Base-by-base conservation (phyloP, 1,284 basidiomycete species). In the Pseudozyma tsukubaensis region DNA sequence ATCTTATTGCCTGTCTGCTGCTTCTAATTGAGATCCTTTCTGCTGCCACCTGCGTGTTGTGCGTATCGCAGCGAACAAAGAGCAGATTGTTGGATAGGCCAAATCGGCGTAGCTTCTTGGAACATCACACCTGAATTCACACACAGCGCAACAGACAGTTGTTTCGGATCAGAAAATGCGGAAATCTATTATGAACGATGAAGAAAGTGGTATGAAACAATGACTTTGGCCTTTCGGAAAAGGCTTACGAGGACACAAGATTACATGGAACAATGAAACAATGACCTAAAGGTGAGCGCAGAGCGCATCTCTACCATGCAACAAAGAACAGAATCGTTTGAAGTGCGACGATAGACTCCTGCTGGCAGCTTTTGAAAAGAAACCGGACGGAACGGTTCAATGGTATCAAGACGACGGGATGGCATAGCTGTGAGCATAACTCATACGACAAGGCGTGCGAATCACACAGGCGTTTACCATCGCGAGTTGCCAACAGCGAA, bases 401-500 rank as follows among this genome's bases (percentile, higher is more conserved):
- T 45, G 24, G 24, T 29, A 29, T 29, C 24, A 29, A 24, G 44
- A 43, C 16, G 6, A 16, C 12, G n/a, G 4, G 9, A 7, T 4
- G 14, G n/a, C n/a, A 14, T 43, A 18, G 42, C 42, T 43, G 16
- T 18, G 42, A 9, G 12, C 9, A 9, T 18, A 18, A 37, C 8
- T 39, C 4, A 42, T 24, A 19, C n/a, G 24, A 36, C 13, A 14
- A n/a, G 12, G 18, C 10, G 7, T 2, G n/a, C 24, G 6, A 14
- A 21, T n/a, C 32, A 16, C 49, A 11, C 32, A 29, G 43, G 19
- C 32, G 13, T 48, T 66, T 76, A 80, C 78, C 78, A 80, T 42
- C 78, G 60, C 53, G 78, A 80, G 62, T 69, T 69, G 68, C 65
- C 68, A 34, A 79, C 74, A 49, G 59, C 61, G 44, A 72, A 77